Conservation (phyloP, 2,329 filamentous ascomycete genomes). For the Penicillium sp. region DNA sequence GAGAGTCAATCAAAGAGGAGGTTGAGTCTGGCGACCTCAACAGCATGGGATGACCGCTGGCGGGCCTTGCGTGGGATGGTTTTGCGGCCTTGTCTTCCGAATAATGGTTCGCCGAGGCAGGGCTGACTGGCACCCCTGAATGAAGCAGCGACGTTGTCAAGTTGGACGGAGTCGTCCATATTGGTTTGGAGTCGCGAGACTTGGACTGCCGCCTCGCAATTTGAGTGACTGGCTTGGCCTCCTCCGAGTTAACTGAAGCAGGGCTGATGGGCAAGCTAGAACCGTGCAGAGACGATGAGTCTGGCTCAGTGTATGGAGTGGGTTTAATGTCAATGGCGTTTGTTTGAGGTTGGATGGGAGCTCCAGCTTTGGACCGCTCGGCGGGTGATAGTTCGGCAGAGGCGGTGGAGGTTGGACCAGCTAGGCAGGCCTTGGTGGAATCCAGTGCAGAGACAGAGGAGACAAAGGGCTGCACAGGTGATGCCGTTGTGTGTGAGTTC, state of each 20-base stretch:
- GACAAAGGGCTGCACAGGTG: background rate
- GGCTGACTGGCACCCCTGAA: slow-evolving; percentile 9
- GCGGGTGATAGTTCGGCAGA: background rate
- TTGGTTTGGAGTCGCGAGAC: background rate
- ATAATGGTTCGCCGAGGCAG: slow-evolving; percentile 8
- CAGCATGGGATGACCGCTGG: background rate
- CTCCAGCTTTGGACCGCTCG: background rate
- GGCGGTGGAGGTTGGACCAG: background rate
- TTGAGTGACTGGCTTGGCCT: background rate
- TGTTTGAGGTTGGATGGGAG: background rate
- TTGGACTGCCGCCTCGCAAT: background rate
- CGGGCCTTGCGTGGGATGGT: background rate
- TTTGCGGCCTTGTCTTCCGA: slow-evolving; percentile 12
- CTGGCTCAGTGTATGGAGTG: background rate
- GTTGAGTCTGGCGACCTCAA: slow-evolving; percentile 7
- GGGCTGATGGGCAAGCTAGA: slow-evolving; percentile 12
- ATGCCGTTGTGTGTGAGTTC: background rate
- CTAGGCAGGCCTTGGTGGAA: background rate
- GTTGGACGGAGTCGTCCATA: background rate
- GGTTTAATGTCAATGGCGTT: background rate
- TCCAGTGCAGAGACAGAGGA: background rate
- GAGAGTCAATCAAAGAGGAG: slow-evolving; percentile 24
- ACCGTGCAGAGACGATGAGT: slow-evolving; percentile 3
- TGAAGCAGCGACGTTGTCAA: background rate
- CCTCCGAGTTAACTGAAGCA: slow-evolving; percentile 8